Base-by-base conservation (phyloP, 345 rosid species). In the Streptanthus diversifolius region DNA sequence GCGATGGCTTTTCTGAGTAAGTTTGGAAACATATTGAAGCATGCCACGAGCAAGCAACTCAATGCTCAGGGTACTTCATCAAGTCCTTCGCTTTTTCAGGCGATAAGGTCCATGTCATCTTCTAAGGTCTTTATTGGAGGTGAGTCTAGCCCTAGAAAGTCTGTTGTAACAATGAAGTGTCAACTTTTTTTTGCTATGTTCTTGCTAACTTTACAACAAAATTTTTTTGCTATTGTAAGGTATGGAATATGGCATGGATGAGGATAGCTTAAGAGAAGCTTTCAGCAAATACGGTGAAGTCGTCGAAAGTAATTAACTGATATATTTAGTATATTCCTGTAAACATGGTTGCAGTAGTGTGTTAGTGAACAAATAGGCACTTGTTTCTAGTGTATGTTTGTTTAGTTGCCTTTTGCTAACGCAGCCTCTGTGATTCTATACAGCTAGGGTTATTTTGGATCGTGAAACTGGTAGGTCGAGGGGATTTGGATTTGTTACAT, bases 391-490 rank as follows among this genome's bases (percentile, higher is more conserved):
- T 63, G 62, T 49, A 1, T 53, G 37, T 49, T 45, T 63, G 54
- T 49, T 47, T 32, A 17, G 14, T 45, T 63, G 14, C 33, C 9
- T 52, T 62, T 14, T 73, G 67, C 43, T 76, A 39, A 76, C 21
- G 18, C 44, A 21, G 47, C 29, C 15, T 64, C 11, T 70, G 3
- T 48, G 27, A n/a, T 41, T 49, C 40, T 5, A 48, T 72, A 69
- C 85, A 95, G 99, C 93, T 39, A 85, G 88, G 81, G 83, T 93
- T 49, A 93, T 91, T 69, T n/a, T 83, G 81, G 96, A 93, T 73
- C 91, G 97, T 59, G 99, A 93, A 40, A 84, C 89, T 29, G 95
- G 97, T 45, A 83, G 93, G 67, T 95, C 99, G 11, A 91, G 96
- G 76, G 98, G 98, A 58, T 91, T 91, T 83, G 98, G 92, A 15